Conservation (phyloP, 495 filamentous ascomycete genomes). For the Sabuloglossum arenarium region DNA sequence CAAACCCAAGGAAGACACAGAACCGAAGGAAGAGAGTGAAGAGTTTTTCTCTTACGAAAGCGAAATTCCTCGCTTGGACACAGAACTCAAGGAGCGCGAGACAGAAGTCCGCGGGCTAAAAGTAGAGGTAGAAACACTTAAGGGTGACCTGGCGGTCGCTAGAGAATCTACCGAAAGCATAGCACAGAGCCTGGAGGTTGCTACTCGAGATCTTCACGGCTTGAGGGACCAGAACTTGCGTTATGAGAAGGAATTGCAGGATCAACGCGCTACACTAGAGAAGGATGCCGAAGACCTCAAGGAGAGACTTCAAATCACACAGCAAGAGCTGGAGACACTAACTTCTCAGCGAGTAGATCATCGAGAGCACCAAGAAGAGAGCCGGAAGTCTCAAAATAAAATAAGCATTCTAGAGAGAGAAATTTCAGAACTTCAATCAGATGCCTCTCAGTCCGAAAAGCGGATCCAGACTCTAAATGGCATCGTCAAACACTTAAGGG, state of each 20-base stretch:
- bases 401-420: conserved; percentile 23
- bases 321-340: conserved; percentile 17
- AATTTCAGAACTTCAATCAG: conserved; percentile 14
- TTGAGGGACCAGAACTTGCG: conserved; percentile 35
- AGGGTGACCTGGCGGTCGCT: conserved; percentile 30
- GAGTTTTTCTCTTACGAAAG: conserved; percentile 81
- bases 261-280: conserved; percentile 8
- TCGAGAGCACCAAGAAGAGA: conserved; percentile 29
- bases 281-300: conserved; percentile 14
- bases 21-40: conserved; percentile 29
- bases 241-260: conserved; percentile 25
- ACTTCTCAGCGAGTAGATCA: conserved; percentile 31
- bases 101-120: conserved; percentile 46
- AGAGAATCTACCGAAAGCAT: conserved; percentile 46
- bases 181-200: conserved; percentile 37
- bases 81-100: conserved; percentile 37
- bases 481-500: conserved; percentile 7
- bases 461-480: conserved; percentile 7
- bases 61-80: conserved; percentile 46
- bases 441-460: conserved; percentile 10
- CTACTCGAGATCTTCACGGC: conserved; percentile 35
- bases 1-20: conserved; percentile 13
- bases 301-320: conserved; percentile 20
- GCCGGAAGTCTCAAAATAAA: conserved; percentile 28
- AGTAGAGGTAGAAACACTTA: conserved; percentile 33